Evolutionary conservation across 1,139 yeast species (phyloP).

Genomic region (Arxiozyma heterogenica): DNA sequence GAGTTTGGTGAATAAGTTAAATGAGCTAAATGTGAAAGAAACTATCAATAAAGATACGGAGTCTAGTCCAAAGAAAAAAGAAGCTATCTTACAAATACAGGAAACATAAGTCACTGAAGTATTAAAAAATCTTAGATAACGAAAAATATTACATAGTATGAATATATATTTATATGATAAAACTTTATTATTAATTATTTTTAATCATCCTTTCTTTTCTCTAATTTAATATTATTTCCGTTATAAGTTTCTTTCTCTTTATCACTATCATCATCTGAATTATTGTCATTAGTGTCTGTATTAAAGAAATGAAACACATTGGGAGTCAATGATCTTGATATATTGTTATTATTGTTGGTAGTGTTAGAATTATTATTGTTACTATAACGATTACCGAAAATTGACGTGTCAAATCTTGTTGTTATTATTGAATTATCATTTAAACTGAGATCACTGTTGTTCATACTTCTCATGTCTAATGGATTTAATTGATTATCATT

Average conservation of each 20-base stretch:
- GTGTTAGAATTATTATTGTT: slow-evolving; percentile 9
- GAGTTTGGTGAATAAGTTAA: background rate
- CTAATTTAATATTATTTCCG: slow-evolving; percentile 39
- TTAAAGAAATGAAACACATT: slow-evolving; percentile 23
- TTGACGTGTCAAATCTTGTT: slow-evolving; percentile 5
- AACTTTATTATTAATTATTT: too few species aligned
- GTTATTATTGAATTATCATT: background rate
- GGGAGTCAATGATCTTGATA: slow-evolving; percentile 26
- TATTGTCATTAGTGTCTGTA: slow-evolving; percentile 14
- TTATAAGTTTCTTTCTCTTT: slow-evolving; percentile 37
- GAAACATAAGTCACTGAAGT: background rate
- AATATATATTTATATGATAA: background rate
- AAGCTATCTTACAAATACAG: background rate
- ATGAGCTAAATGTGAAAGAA: slow-evolving; percentile 1
- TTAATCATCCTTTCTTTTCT: slow-evolving; percentile 32
- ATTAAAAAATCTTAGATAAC: background rate
- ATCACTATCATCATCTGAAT: slow-evolving; percentile 17
- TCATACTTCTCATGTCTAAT: background rate
- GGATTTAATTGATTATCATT: background rate
- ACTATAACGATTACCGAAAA: slow-evolving; percentile 12
- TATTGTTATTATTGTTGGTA: slow-evolving; percentile 16
- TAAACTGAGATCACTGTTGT: background rate
- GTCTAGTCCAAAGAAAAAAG: background rate
- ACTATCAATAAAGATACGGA: background rate
- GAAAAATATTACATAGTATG: background rate